These are phyloP conservation scores for Psilocybe cyanescens DNA, from an alignment of 768 basidiomycete genomes.

Conservation along the genomic window DNA sequence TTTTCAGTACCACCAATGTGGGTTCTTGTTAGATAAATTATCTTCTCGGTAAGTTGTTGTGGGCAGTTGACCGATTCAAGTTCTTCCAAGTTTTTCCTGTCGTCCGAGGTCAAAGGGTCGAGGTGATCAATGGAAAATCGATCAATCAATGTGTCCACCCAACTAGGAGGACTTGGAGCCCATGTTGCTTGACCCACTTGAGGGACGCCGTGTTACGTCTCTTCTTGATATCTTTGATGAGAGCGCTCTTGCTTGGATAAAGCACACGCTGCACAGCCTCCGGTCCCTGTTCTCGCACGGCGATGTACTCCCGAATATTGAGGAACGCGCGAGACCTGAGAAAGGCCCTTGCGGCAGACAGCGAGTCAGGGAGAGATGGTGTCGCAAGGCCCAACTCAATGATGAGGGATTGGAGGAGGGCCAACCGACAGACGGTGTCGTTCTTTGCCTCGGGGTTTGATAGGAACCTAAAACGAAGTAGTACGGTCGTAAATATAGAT, in stretches of 20 bases:
- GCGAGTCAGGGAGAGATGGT: slow-evolving; percentile 53
- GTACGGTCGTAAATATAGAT: background rate
- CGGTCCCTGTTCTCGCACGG: slow-evolving; percentile 64
- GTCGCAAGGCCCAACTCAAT: slow-evolving; percentile 73
- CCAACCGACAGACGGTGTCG: slow-evolving; percentile 52
- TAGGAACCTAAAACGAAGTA: slow-evolving; percentile 45
- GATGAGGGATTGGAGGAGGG: slow-evolving; percentile 73
- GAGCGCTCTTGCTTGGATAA: slow-evolving; percentile 62
- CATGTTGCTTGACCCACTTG: slow-evolving; percentile 66
- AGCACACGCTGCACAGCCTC: slow-evolving; percentile 62
- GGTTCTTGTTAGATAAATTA: background rate
- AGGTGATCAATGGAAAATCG: background rate
- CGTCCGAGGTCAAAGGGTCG: background rate
- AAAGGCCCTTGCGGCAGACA: slow-evolving; percentile 69
- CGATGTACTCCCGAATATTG: slow-evolving; percentile 76
- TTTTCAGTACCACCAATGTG: background rate
- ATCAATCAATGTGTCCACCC: slow-evolving; percentile 41
- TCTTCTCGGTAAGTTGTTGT: background rate
- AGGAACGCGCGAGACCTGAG: slow-evolving; percentile 70
- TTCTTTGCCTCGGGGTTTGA: slow-evolving; percentile 48
- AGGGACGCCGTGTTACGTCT: slow-evolving; percentile 44
- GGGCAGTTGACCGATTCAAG: too few relatives aligned
- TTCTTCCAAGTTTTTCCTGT: background rate
- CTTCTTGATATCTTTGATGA: slow-evolving; percentile 64
- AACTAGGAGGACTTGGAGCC: slow-evolving; percentile 67